Conservation (phyloP, 805 yeast genomes). For the Peterozyma xylosa region DNA sequence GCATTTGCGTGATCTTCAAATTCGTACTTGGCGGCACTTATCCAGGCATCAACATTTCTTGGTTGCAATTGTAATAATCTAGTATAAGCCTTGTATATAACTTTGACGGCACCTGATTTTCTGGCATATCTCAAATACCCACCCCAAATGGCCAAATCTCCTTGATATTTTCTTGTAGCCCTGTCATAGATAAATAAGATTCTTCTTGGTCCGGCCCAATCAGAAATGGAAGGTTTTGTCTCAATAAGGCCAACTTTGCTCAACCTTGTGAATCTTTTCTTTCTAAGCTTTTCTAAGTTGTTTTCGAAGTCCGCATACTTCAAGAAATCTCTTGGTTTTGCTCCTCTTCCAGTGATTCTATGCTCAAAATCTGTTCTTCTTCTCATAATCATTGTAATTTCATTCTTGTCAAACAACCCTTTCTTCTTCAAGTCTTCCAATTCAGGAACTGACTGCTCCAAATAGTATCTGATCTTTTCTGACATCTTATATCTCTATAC, state of each 20-base stretch:
- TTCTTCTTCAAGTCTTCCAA: conserved; percentile 78
- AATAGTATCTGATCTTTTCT: conserved; percentile 39
- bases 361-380: conserved; percentile 95
- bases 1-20: conserved; percentile 84
- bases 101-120: conserved; percentile 58
- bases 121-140: conserved; percentile 65
- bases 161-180: conserved; percentile 74
- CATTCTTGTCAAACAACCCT: conserved; percentile 76
- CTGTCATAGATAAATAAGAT: conserved; percentile 78
- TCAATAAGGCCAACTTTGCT: conserved; percentile 48
- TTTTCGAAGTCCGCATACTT: conserved; percentile 75
- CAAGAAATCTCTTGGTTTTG: conserved; percentile 68
- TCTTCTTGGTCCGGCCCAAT: conserved; percentile 81
- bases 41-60: conserved; percentile 85
- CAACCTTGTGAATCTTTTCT: conserved; percentile 61
- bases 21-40: conserved; percentile 91
- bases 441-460: conserved; percentile 80
- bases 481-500: conserved; percentile 18
- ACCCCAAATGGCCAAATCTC: conserved; percentile 72
- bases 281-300: conserved; percentile 70
- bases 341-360: conserved; percentile 75
- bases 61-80: conserved; percentile 82
- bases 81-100: conserved; percentile 70
- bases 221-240: conserved; percentile 61
- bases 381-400: conserved; percentile 79